Base-by-base conservation (phyloP, 805 yeast species). In the Lachancea sp. region DNA sequence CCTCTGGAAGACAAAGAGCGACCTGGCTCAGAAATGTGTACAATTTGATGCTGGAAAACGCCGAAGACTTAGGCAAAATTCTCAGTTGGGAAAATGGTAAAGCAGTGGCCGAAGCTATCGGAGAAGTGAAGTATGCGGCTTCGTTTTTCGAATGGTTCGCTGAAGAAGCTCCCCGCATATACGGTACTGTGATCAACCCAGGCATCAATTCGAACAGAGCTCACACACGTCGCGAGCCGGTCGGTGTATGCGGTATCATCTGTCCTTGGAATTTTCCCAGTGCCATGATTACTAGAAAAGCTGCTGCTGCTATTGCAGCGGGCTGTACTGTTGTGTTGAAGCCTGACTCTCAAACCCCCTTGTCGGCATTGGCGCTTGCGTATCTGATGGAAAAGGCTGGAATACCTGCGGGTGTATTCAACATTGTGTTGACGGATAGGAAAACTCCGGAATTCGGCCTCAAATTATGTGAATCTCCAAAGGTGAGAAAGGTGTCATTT, bases 141-240 rank as follows among this genome's bases (percentile, higher is more conserved):
- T 74, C 84, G 5, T 88, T 83, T 61, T 83, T 85, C 59, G 88
- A 86, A 56, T 89, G 97, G 96, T 89, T 78, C 56, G 71, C 94
- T 23, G 80, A 75, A 55, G 81, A 75, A 51, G 78, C 80, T 11
- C 72, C 75, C 49, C 60, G 81, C 46, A 54, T 67, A 21, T 74
- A 75, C 51, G 80, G 83, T 36, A 64, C 69, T 42, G 73, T 79
- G 2, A 75, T 76, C 42, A 80, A 74, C 50, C 78, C 82, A 8
- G 45, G 70, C 17, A 72, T 70, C 51, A 64, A 69, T 34, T 60
- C 69, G 38, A 75, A 72, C 51, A 70, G 78, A 55, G 72, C 73
- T 17, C 63, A 71, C 45, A 75, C 83, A 16, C 51, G 67, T 37
- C 74, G 71, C 49, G 78, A 77, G 52, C 81, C 83, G 4, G 70